Percentiles rank a stretch among this genome's conserved stretches.
Conservation (phyloP, 345 rosid genomes). For the Eucalyptus victrix region DNA sequence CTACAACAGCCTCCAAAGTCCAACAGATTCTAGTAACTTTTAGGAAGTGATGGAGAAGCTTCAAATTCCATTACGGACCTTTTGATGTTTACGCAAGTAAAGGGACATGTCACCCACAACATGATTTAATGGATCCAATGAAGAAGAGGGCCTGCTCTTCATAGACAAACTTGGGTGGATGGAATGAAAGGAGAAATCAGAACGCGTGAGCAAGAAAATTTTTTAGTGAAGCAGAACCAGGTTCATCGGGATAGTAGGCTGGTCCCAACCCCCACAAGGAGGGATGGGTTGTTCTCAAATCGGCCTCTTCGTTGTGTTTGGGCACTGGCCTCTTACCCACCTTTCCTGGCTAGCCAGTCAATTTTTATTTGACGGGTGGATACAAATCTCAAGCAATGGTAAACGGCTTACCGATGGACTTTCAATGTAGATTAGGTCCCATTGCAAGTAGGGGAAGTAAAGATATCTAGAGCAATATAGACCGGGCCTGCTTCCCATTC, state of each 20-base stretch:
- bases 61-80: not conserved
- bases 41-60: not conserved
- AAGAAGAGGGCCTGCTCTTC: not conserved
- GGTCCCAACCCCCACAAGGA: not conserved
- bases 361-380: not conserved
- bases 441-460: not conserved
- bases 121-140: not conserved
- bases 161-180: not conserved
- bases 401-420: not conserved
- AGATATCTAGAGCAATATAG: not conserved
- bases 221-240: not conserved
- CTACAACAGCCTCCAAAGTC: not conserved
- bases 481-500: not conserved
- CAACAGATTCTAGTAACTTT: not conserved
- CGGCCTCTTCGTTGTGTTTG: not conserved
- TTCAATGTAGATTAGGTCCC: not conserved
- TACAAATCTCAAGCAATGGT: not conserved
- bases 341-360: not conserved
- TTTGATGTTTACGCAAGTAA: not conserved
- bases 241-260: not conserved
- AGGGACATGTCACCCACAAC: not conserved
- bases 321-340: not conserved
- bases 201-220: not conserved
- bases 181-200: not conserved
- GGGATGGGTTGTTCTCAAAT: not conserved